These are phyloP conservation scores for Tillandsia fasciculata DNA, from an alignment of 176 grass and related monocot genomes.

Conservation along the genomic window DNA sequence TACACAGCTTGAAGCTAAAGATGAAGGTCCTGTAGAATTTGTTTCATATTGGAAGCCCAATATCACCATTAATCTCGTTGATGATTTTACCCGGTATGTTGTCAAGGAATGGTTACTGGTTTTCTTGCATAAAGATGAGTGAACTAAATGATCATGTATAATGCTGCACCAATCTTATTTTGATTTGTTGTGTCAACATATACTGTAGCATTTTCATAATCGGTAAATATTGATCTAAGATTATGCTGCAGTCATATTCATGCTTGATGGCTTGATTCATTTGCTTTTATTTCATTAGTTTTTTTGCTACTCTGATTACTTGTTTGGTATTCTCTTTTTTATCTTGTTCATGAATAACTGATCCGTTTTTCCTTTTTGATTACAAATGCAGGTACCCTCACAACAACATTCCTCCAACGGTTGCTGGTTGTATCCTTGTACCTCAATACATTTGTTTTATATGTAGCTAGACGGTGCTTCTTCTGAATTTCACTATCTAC, in stretches of 20 bases:
- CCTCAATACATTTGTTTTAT: constrained; percentile 11
- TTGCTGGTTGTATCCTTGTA: constrained; percentile 84
- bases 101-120: not conserved
- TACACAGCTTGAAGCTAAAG: constrained; percentile 49
- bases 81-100: constrained; percentile 82
- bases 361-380: constrained; percentile 18
- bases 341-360: constrained; percentile 10
- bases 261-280: no score
- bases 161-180: no score
- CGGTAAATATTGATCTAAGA: no score
- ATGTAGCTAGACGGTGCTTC: constrained; percentile 4
- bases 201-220: no score
- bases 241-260: no score
- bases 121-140: not conserved
- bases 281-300: no score
- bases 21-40: constrained; percentile 71
- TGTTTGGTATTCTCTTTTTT: not conserved
- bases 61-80: constrained; percentile 90
- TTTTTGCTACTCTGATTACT: no score
- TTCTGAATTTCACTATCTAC: not conserved
- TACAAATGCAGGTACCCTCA: constrained; percentile 61
- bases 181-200: no score
- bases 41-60: constrained; percentile 96
- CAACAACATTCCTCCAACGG: constrained; percentile 56
- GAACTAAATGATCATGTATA: not conserved